A percentile compares a stretch with the other conserved stretches of the same genome.
Conservation (phyloP, 1,284 basidiomycete species). For the Moniliophthora roreri region DNA sequence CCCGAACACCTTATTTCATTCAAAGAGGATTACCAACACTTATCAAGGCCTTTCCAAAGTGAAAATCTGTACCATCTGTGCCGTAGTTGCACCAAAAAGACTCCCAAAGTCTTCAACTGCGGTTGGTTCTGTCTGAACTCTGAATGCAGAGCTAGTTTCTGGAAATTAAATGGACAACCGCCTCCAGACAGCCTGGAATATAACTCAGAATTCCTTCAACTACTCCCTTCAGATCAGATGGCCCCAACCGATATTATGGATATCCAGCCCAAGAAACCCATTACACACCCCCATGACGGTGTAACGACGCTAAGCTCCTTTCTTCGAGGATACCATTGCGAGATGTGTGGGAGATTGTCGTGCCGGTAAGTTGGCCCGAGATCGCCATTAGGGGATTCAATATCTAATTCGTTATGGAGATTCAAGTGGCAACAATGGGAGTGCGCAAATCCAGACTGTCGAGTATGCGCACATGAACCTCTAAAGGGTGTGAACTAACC, state of each 20-base stretch:
- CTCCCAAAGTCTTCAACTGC: constrained; percentile 52
- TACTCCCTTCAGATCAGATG: constrained; percentile 24
- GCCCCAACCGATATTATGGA: constrained; percentile 15
- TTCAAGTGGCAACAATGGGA: constrained; percentile 74
- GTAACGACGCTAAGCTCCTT: constrained; percentile 53
- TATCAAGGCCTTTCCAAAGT: constrained; percentile 1
- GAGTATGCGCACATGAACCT: too few species aligned
- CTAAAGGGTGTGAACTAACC: background rate
- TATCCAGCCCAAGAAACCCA: constrained; percentile 34
- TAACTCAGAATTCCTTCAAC: constrained; percentile 43
- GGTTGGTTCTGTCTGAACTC: constrained; percentile 66
- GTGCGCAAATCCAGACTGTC: constrained; percentile 38
- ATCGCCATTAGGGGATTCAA: constrained; percentile 1
- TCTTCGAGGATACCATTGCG: constrained; percentile 71
- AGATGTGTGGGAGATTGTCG: constrained; percentile 65
- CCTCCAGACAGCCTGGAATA: constrained; percentile 43
- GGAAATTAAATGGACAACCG: constrained; percentile 32
- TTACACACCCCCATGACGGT: constrained; percentile 24
- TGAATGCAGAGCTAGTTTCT: constrained; percentile 55
- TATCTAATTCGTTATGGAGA: constrained; percentile 33
- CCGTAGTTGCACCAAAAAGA: constrained; percentile 36
- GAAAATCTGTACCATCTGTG: constrained; percentile 22
- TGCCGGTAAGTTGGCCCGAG: constrained; percentile 53
- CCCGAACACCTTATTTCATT: background rate
- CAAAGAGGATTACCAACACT: background rate